Evolutionary conservation across 805 yeast genomes (phyloP), one percentile per base, ranked within the genome.

Genomic region (Lipomyces yamadae): DNA sequence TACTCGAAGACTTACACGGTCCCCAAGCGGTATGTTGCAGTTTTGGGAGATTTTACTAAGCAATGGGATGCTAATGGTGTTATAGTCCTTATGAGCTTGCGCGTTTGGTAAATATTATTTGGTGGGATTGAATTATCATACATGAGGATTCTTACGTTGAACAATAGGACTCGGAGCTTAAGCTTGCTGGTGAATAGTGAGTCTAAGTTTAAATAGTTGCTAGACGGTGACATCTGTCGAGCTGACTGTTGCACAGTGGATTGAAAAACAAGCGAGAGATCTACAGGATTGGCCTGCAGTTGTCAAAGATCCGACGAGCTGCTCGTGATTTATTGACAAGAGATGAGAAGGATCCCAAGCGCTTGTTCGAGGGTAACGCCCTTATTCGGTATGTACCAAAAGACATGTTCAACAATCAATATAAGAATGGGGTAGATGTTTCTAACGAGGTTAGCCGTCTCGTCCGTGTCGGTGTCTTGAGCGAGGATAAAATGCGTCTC

Each of bases 291-390:
- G 96, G 96, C 83, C 91, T 90, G 89, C 98, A 95, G 87, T 91
- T 95, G 81, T 95, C 99, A 74, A 95, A 95, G 89, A 94, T 95
- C 82, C 93, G 99, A 88, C 92, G 99, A 88, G 99, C 99, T 83
- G 99, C 99, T 81, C 97, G 99, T 90, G 98, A 95, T 81, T 87
- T 95, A 80, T 89, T 95, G 85, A 95, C 99, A 88, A 92, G 97
- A 88, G 99, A 95, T 81, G 99, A 95, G 88, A 95, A 95, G 89
- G 99, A 95, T 85, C 98, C 97, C 89, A 95, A 93, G 92, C 92
- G 99, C 88, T 90, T 95, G 81, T 95, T 95, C 88, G 99, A 95
- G 86, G 99, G 99, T 91, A 95, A 95, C 83, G 99, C 99, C 81
- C 92, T 95, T 83, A 95, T 95, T 85, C 93, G 99, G 72, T 69